These are phyloP conservation scores for Eucalyptus curtisii DNA, from an alignment of 345 rosid genomes.

Conservation along the genomic window DNA sequence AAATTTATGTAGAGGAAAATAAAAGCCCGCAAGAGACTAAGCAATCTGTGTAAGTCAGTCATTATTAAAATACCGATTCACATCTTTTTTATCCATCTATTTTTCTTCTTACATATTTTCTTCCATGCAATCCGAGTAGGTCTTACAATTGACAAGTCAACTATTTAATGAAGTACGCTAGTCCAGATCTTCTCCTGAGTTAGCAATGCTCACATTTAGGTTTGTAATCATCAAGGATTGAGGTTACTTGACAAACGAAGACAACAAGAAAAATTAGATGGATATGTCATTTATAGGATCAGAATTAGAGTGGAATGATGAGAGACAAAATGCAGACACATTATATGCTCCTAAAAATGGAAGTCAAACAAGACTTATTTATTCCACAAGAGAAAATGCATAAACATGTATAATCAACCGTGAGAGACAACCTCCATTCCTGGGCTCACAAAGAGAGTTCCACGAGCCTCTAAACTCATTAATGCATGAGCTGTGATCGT, in stretches of 20 bases:
- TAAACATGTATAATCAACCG: not conserved
- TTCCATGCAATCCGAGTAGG: not conserved
- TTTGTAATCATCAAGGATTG: not conserved
- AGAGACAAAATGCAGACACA: not conserved
- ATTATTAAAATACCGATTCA: not conserved
- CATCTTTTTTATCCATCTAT: not conserved
- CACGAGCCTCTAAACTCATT: constrained; percentile 93
- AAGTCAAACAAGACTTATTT: not conserved
- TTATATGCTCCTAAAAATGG: not conserved
- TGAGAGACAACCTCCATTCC: constrained; percentile 69
- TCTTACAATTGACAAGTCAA: not conserved
- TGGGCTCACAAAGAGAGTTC: constrained; percentile 71
- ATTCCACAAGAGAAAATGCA: not conserved
- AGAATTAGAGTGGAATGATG: not conserved
- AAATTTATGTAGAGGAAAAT: not conserved
- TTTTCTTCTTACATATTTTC: not conserved
- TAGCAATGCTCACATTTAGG: not conserved
- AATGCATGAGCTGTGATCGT: constrained; percentile 76
- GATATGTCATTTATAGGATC: not conserved
- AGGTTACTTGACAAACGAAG: not conserved
- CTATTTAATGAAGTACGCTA: not conserved
- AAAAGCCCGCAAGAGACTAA: not conserved
- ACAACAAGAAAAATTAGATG: not conserved
- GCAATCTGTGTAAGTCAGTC: not conserved
- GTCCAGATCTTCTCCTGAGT: not conserved